A percentile compares a stretch with the other conserved stretches of the same genome.
These are phyloP conservation scores for Cynara cardunculus DNA, from an alignment of 129 eudicot species.

Conservation along the genomic window DNA sequence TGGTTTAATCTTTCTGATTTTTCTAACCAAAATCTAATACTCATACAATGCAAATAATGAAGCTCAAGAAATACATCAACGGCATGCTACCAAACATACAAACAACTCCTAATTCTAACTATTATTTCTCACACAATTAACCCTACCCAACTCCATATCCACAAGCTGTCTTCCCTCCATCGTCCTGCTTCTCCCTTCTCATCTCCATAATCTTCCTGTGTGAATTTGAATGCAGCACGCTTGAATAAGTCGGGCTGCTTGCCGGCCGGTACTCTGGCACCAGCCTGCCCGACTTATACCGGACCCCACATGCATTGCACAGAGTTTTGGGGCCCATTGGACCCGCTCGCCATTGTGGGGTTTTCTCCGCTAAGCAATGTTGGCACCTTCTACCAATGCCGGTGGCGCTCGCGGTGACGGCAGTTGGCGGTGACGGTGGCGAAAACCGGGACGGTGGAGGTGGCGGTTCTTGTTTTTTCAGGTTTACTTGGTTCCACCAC, in stretches of 20 bases:
- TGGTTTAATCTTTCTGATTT: constrained; percentile 11
- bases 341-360: constrained; percentile 50
- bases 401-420: not conserved
- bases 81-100: constrained; percentile 7
- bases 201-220: constrained; percentile 40
- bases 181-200: constrained; percentile 9
- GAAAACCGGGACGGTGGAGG: not conserved
- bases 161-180: constrained; percentile 11
- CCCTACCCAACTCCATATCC: constrained; percentile 10
- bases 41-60: constrained; percentile 13
- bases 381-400: constrained; percentile 44
- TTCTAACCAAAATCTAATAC: constrained; percentile 11
- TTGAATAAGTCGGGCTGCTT: constrained; percentile 42
- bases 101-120: constrained; percentile 13
- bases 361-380: constrained; percentile 44
- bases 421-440: not conserved
- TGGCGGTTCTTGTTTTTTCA: not conserved
- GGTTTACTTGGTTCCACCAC: constrained; percentile 32
- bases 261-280: constrained; percentile 55
- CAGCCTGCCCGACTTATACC: constrained; percentile 42
- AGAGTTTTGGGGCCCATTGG: constrained; percentile 45
- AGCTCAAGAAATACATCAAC: constrained; percentile 12
- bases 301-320: constrained; percentile 58
- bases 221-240: constrained; percentile 39
- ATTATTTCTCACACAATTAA: not conserved